A percentile compares a stretch with the other conserved stretches of the same genome.
These are phyloP conservation scores for Globisporangium megalacanthum DNA, from an alignment of 352 stramenopile genomes.

Conservation along the genomic window DNA sequence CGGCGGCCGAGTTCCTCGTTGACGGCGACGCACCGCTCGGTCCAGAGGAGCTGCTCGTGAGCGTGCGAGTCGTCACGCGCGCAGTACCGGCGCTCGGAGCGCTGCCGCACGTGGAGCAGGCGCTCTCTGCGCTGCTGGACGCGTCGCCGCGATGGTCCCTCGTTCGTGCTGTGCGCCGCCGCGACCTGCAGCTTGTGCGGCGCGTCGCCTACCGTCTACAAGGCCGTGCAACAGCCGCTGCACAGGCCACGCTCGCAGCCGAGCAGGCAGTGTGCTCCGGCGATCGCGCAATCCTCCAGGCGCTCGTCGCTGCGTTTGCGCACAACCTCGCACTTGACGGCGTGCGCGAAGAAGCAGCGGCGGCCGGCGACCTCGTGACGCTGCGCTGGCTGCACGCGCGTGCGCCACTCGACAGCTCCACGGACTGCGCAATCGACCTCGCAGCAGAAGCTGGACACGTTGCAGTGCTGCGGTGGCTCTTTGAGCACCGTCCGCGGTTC, in stretches of 20 bases:
- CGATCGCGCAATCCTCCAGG: constrained; percentile 6
- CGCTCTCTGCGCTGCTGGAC: constrained; percentile 22
- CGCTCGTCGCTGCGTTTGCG: constrained; percentile 2
- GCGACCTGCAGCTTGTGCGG: constrained; percentile 11
- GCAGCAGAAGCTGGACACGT: constrained; percentile 18
- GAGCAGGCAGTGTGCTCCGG: constrained; percentile 2
- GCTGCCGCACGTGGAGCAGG: constrained; percentile 22
- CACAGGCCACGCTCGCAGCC: constrained; percentile 8
- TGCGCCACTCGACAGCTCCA: neutral
- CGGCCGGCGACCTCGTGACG: constrained; percentile 6
- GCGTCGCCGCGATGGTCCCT: constrained; percentile 19
- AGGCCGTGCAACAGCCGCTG: neutral
- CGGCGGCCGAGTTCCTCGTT: no score
- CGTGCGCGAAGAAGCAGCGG: constrained; percentile 12
- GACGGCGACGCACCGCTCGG: neutral
- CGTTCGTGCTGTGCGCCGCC: constrained; percentile 1
- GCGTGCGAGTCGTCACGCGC: constrained; percentile 39
- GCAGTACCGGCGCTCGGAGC: constrained; percentile 18
- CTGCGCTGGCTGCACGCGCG: constrained; percentile 14
- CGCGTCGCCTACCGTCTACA: neutral
- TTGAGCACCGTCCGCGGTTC: neutral
- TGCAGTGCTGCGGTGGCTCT: constrained; percentile 20
- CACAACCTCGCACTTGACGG: constrained; percentile 8
- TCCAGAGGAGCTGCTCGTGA: constrained; percentile 27
- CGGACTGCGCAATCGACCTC: constrained; percentile 14